Evolutionary conservation across 805 yeast genomes (phyloP), one percentile per base, ranked within the genome.

Genomic region (Candida xiaguanensis): DNA sequence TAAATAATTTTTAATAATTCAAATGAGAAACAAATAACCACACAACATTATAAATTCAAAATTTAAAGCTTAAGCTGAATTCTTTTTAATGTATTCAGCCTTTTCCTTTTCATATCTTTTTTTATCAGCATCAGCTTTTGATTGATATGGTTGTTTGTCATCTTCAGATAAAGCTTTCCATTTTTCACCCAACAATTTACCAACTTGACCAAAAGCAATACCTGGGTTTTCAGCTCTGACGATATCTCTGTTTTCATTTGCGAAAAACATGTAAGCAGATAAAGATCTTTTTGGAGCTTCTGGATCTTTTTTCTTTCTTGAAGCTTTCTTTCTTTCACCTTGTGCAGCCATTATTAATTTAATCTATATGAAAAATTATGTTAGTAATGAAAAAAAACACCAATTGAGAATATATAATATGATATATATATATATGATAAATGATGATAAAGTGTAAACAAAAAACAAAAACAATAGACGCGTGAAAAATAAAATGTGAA

Each of bases 231-330:
- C 98, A 47, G 91, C 82, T 66, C 95, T 82, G 52, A 93, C 96
- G 49, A 80, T 78, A 69, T 91, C 97, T 77, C 99, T 90, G 78
- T 86, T 85, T 61, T 89, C 97, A 64, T 88, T 89, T 55, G 99
- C 98, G 61, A 90, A 93, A 80, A 87, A 91, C 98, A 93, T 90
- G 82, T 91, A 93, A 36, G 98, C 96, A 45, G 97, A 88, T 63
- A 93, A 74, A 18, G 97, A 88, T 71, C 98, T 87, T 87, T 93
- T 93, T 67, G 99, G 99, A 50, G 99, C 99, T 68, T 91, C 90
- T 74, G 99, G 96, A 67, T 87, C 95, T 74, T 69, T 69, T 72
- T 68, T 69, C 58, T 68, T 68, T 66, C 74, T 68, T 41, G 67
- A 54, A 39, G 69, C 42, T 50, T 62, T 69, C 59, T 65, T 68